Evolutionary conservation across 495 filamentous ascomycete genomes (phyloP).

Genomic region (Aspergillus carlsbadensis): DNA sequence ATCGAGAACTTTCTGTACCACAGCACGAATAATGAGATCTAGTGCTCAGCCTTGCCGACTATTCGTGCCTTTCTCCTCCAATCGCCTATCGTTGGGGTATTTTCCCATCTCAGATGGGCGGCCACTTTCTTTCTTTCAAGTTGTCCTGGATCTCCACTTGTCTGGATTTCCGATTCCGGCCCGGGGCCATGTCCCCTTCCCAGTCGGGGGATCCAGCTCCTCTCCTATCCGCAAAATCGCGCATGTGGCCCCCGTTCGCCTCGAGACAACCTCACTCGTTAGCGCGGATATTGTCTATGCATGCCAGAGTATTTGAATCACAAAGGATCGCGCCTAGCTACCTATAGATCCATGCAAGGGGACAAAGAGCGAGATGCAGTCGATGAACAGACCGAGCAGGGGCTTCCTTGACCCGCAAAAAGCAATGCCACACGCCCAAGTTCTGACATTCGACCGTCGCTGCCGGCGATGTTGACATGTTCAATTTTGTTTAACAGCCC

Average conservation of each 20-base stretch:
- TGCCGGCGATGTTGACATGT: background rate
- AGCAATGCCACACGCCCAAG: slow-evolving; percentile 1
- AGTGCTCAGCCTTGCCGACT: background rate
- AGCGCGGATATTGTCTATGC: background rate
- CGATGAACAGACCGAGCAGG: background rate
- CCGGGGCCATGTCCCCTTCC: no score
- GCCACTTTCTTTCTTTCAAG: no score
- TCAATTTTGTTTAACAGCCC: background rate
- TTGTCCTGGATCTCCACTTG: background rate
- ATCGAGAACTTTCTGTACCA: background rate
- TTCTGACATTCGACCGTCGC: background rate
- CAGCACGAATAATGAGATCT: background rate
- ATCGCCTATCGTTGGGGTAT: background rate
- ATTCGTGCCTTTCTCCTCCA: background rate
- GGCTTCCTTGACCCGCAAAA: background rate
- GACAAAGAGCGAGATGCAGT: background rate
- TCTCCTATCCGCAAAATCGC: background rate
- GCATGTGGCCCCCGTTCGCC: background rate
- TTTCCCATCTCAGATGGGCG: no score
- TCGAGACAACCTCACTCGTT: background rate
- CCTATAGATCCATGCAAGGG: background rate
- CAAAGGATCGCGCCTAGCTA: background rate
- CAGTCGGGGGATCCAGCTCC: background rate
- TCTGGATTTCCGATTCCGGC: no score
- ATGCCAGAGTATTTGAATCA: background rate